Evolutionary conservation across 2,329 filamentous ascomycete genomes (phyloP).

Genomic region (Cordyceps cicadae): DNA sequence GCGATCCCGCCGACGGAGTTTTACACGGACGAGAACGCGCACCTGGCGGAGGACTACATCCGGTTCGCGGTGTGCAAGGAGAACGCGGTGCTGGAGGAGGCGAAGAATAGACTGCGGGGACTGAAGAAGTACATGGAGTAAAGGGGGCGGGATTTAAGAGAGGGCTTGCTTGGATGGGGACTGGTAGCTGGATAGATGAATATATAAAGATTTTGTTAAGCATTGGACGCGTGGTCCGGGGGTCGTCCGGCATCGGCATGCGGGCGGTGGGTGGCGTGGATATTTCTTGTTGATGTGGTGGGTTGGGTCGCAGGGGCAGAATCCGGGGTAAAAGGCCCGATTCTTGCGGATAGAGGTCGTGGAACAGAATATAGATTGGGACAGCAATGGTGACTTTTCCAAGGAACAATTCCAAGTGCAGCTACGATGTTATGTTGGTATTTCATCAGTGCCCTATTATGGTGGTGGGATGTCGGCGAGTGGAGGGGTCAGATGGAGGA

Average conservation of each 20-base stretch:
- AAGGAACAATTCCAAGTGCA: no score
- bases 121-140: slow-evolving; percentile 59
- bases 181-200: background rate
- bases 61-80: slow-evolving; percentile 96
- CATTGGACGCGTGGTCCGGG: background rate
- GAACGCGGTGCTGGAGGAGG: slow-evolving; percentile 71
- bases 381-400: no score
- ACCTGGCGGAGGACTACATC: slow-evolving; percentile 86
- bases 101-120: slow-evolving; percentile 66
- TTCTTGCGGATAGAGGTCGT: background rate
- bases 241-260: background rate
- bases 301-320: background rate
- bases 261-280: no score
- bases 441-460: background rate
- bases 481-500: background rate
- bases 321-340: background rate
- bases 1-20: slow-evolving; percentile 97
- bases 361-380: background rate
- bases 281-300: background rate
- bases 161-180: background rate
- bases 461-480: background rate
- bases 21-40: slow-evolving; percentile 76
- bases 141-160: background rate
- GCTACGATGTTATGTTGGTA: background rate
- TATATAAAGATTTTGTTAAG: background rate